Evolutionary conservation across 805 yeast species (phyloP).

Genomic region (Zygotorulaspora danielsina): DNA sequence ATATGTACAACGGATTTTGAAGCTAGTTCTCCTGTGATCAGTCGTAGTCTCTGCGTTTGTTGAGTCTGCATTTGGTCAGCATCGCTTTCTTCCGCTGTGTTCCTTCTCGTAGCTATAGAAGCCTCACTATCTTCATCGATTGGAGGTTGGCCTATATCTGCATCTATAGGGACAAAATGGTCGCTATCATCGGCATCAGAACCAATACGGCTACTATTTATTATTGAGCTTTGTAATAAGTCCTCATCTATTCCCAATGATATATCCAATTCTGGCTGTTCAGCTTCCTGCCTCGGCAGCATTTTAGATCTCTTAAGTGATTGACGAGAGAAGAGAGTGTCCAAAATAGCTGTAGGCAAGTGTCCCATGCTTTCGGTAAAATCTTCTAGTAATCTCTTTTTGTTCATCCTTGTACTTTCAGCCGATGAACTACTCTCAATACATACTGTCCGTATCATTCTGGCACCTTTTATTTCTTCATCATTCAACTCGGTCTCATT

Average conservation of each 20-base stretch:
- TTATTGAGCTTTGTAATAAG: constrained; percentile 9
- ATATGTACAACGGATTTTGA: constrained; percentile 29
- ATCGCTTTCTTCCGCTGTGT: constrained; percentile 6
- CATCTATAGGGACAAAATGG: constrained; percentile 16
- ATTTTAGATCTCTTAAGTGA: constrained; percentile 22
- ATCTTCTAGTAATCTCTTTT: constrained; percentile 26
- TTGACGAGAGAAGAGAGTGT: constrained; percentile 18
- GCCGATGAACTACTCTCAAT: not conserved
- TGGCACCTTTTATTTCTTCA: constrained; percentile 12
- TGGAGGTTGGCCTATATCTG: constrained; percentile 14
- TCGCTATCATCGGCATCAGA: constrained; percentile 14
- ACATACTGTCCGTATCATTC: constrained; percentile 4
- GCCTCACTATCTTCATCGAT: constrained; percentile 2
- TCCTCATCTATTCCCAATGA: constrained; percentile 26
- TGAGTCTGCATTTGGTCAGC: constrained; percentile 5
- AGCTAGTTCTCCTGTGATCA: constrained; percentile 23
- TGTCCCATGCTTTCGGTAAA: constrained; percentile 17
- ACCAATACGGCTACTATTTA: constrained; percentile 4
- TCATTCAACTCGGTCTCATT: constrained; percentile 22
- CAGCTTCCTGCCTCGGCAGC: constrained; percentile 5
- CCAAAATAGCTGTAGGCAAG: constrained; percentile 19
- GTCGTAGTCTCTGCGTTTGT: constrained; percentile 15
- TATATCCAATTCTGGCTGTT: constrained; percentile 23
- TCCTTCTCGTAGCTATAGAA: constrained; percentile 5
- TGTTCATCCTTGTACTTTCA: constrained; percentile 3